phyloP scores from a whole-genome alignment of 768 basidiomycete genomes.

The Boletus barrowsii region DNA sequence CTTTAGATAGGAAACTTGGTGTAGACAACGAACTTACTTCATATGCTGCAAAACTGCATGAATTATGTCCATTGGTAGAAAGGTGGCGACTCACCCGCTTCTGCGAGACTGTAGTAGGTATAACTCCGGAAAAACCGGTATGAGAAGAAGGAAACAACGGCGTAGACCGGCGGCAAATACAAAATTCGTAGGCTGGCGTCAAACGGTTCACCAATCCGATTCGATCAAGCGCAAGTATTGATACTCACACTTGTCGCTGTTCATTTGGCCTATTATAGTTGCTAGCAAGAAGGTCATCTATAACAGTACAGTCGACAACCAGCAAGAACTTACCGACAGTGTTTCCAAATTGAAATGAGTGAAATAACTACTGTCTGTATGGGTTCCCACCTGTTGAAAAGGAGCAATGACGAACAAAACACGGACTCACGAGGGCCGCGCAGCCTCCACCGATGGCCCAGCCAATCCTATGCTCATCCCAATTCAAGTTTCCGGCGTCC shows the following conservation, averaged over 20 bases:
- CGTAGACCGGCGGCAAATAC: constrained; percentile 83
- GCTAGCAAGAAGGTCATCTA: constrained; percentile 35
- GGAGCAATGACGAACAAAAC: background rate
- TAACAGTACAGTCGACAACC: background rate
- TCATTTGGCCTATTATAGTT: constrained; percentile 69
- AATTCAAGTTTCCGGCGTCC: constrained; percentile 49
- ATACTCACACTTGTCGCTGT: constrained; percentile 75
- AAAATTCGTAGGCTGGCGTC: constrained; percentile 63
- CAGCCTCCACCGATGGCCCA: constrained; percentile 71
- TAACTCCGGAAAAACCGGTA: constrained; percentile 82
- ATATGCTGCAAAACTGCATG: constrained; percentile 45
- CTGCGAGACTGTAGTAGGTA: constrained; percentile 56
- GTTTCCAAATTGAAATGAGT: constrained; percentile 49
- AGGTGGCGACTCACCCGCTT: constrained; percentile 40
- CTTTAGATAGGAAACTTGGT: constrained; percentile 15
- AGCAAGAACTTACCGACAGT: constrained; percentile 54
- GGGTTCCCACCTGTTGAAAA: background rate
- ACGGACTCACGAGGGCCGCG: constrained; percentile 46
- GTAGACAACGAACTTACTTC: constrained; percentile 45
- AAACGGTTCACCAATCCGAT: background rate
- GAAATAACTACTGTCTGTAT: constrained; percentile 61
- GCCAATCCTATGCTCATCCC: constrained; percentile 65
- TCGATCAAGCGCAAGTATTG: background rate
- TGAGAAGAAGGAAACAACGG: constrained; percentile 80
- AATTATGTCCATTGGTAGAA: constrained; percentile 25